phyloP scores from a whole-genome alignment of 257 asterid genomes.

The Salvia splendens region DNA sequence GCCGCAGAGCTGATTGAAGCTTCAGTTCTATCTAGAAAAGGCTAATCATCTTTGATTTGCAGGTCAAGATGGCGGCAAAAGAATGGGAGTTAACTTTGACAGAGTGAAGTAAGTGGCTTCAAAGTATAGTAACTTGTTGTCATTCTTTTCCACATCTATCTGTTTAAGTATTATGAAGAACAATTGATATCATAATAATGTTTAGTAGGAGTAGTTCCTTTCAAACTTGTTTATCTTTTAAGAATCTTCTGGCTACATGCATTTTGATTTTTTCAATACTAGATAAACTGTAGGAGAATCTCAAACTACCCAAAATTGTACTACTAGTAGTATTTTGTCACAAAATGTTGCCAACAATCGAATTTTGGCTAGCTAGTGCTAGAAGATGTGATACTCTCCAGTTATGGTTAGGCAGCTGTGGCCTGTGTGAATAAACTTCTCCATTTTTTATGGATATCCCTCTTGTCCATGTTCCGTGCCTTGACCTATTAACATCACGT shows the following conservation, averaged over 20 bases:
- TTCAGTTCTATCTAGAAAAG: not conserved
- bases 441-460: not conserved
- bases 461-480: not conserved
- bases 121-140: not conserved
- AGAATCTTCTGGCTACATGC: not conserved
- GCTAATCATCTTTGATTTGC: constrained; percentile 34
- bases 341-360: not conserved
- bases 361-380: constrained; percentile 4
- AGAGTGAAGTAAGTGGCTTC: constrained; percentile 34
- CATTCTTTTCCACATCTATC: too few relatives aligned
- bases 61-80: constrained; percentile 94
- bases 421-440: not conserved
- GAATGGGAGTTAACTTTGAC: constrained; percentile 93
- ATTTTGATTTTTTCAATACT: not conserved
- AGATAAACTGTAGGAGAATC: constrained; percentile 3
- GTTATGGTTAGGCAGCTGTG: constrained; percentile 17
- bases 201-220: not conserved
- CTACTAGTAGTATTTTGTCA: not conserved
- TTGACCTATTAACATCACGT: not conserved
- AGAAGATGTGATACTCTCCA: not conserved
- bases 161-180: not conserved
- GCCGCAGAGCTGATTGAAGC: not conserved
- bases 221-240: not conserved
- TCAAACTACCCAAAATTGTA: not conserved
- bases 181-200: not conserved